Evolutionary conservation across 2,329 filamentous ascomycete genomes (phyloP).

Genomic region (Reticulascus tulasneorum): DNA sequence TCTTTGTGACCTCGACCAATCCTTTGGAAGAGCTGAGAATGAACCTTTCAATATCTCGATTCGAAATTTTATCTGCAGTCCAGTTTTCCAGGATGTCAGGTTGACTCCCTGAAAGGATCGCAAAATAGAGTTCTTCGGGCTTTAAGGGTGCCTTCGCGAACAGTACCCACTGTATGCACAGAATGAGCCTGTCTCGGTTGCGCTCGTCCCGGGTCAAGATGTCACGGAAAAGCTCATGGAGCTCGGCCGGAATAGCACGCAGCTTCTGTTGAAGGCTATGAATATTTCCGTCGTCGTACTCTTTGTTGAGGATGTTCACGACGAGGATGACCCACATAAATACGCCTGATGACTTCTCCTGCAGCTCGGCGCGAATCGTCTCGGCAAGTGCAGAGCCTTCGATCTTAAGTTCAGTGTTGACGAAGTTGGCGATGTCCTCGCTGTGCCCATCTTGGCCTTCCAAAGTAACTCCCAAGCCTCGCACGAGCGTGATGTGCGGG

Average conservation of each 20-base stretch:
- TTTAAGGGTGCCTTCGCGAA: conserved; percentile 32
- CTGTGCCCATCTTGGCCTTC: conserved; percentile 20
- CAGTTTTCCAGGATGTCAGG: too few relatives aligned
- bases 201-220: conserved; percentile 35
- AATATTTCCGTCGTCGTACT: conserved; percentile 22
- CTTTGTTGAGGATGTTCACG: conserved; percentile 33
- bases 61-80: conserved; percentile 13
- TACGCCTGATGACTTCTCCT: conserved; percentile 23
- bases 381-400: background rate
- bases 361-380: background rate
- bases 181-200: conserved; percentile 28
- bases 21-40: conserved; percentile 40
- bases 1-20: conserved; percentile 33
- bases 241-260: conserved; percentile 25
- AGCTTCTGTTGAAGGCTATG: conserved; percentile 23
- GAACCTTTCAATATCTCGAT: conserved; percentile 24
- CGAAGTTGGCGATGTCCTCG: conserved; percentile 19
- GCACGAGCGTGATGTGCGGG: conserved; percentile 4
- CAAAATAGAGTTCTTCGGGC: conserved; percentile 31
- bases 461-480: conserved; percentile 16
- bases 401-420: conserved; percentile 17
- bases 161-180: conserved; percentile 41
- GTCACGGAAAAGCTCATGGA: conserved; percentile 38
- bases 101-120: conserved; percentile 2
- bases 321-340: conserved; percentile 42